Base-by-base conservation (phyloP, 768 basidiomycete genomes). In the Russula sp. region DNA sequence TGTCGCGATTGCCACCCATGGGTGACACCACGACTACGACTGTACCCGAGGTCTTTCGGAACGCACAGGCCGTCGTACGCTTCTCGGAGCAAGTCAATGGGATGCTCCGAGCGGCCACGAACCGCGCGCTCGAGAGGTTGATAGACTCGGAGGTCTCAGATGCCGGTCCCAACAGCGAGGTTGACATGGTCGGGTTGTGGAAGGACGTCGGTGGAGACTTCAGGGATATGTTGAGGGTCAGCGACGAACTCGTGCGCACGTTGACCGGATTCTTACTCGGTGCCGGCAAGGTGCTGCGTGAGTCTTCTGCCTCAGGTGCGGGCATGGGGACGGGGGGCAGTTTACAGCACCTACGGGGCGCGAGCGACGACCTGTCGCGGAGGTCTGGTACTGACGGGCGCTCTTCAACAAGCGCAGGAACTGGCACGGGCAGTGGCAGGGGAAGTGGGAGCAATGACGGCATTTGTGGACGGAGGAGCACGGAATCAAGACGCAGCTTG, bases 211-310 rank as follows among this genome's bases (percentile, higher is more conserved):
- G 87, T 0, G 80, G 79, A 9, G 90, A 93, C 66, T 88, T 84
- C 68, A 75, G 89, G 42, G 91, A 93, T 57, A 80, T 83, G 56
- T 66, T 89, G 66, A 78, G 86, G 68, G 80, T 84, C 59, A 87
- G 87, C 64, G 91, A 93, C 71, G 91, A 93, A 71, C 76, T 91
- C 51, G 86, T 92, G 4, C 77, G 91, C 59, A 84, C 83, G 7
- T 76, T 89, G 71, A 93, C 91, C 8, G 85, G 84, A 47, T 83
- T 93, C 62, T 73, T 93, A 66, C 75, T 92, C n/a, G 86, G 87
- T 37, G 78, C 88, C 6, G 89, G 91, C 37, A 83, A 82, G 71
- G 78, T 87, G 11, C 71, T 91, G 62, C 79, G 84, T 63, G 90
- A 91, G 57, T 72, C 79, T 27, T 73, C 74, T 34, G 61, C 73